These are phyloP conservation scores for Gossypium anomalum DNA, from an alignment of 345 rosid genomes.

Conservation along the genomic window DNA sequence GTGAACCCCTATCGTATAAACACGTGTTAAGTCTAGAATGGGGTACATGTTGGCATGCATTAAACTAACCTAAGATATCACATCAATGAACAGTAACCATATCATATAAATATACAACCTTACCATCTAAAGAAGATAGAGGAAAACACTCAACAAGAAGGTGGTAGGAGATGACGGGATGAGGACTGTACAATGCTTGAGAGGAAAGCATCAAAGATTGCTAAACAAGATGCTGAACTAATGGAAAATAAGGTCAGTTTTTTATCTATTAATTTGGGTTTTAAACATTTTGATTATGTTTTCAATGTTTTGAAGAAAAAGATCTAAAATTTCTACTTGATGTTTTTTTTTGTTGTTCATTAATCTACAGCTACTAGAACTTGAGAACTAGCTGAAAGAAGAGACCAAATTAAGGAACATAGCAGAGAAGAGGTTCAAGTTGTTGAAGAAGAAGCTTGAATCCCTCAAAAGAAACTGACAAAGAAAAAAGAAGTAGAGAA, in stretches of 20 bases:
- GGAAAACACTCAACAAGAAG: neutral
- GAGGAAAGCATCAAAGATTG: constrained; percentile 74
- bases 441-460: constrained; percentile 56
- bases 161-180: constrained; percentile 34
- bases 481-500: too few species aligned
- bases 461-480: constrained; percentile 23
- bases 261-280: too few species aligned
- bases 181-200: constrained; percentile 63
- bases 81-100: constrained; percentile 19
- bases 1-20: too few species aligned
- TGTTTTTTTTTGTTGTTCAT: neutral
- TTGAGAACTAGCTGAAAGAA: constrained; percentile 55
- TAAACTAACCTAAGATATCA: too few species aligned
- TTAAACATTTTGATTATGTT: too few species aligned
- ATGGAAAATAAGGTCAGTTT: constrained; percentile 49
- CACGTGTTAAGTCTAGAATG: too few species aligned
- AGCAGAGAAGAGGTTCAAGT: constrained; percentile 60
- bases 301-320: neutral
- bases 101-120: too few species aligned
- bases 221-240: constrained; percentile 64
- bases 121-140: too few species aligned
- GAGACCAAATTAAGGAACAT: constrained; percentile 58
- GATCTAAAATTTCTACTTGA: neutral
- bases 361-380: constrained; percentile 45
- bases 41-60: too few species aligned